Evolutionary conservation across 306 rosid genomes (phyloP).

Genomic region (Casuarina glauca): DNA sequence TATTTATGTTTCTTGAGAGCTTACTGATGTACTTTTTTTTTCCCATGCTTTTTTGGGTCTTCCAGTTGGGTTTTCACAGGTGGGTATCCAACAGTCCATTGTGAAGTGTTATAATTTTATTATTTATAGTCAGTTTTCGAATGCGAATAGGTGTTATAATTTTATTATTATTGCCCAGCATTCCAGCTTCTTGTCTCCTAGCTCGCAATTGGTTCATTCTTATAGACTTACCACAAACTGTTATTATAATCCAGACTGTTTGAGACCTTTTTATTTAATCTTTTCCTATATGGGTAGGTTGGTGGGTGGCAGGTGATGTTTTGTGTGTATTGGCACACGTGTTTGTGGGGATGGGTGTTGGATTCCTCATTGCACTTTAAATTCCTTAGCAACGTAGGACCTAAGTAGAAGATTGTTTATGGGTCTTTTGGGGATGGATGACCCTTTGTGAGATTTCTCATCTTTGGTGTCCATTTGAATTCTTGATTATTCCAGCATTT

Average conservation of each 20-base stretch:
- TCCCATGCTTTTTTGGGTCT: slow-evolving; percentile 6
- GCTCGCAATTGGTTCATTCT: neutral
- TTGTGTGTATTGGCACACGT: too few species aligned
- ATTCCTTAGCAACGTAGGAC: neutral
- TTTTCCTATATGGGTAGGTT: neutral
- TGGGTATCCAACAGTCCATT: slow-evolving; percentile 46
- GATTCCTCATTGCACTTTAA: neutral
- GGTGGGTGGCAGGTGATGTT: neutral
- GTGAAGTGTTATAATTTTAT: slow-evolving; percentile 20
- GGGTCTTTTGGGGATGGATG: neutral
- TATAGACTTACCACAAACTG: neutral
- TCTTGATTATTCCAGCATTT: neutral
- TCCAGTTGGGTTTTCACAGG: slow-evolving; percentile 85
- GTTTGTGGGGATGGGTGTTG: neutral
- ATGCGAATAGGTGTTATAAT: neutral
- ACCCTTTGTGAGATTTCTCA: neutral
- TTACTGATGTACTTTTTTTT: slow-evolving; percentile 34
- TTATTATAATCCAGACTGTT: neutral
- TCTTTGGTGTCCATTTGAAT: neutral
- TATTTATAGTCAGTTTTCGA: neutral
- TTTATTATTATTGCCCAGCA: slow-evolving; percentile 1
- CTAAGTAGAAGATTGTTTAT: neutral
- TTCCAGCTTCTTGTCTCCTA: neutral
- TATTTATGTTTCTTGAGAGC: slow-evolving; percentile 17
- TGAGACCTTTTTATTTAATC: neutral